Evolutionary conservation across 2,329 filamentous ascomycete genomes (phyloP).

Genomic region (Beauveria pseudobassiana): DNA sequence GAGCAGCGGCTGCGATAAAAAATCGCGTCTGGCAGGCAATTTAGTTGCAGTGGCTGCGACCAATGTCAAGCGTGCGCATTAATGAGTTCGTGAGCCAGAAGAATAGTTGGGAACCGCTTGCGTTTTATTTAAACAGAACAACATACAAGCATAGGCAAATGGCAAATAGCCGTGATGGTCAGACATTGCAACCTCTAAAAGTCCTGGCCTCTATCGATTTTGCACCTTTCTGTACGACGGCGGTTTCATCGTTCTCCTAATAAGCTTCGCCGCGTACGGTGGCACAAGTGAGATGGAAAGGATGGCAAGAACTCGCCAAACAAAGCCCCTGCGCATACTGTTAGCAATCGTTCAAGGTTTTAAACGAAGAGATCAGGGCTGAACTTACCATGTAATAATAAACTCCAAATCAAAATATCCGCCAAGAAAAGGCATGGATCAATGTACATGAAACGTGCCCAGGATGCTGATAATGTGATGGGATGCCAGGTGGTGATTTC

Average conservation of each 20-base stretch:
- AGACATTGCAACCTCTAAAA: background rate
- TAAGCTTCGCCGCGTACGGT: conserved; percentile 79
- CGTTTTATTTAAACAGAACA: background rate
- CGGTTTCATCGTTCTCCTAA: conserved; percentile 78
- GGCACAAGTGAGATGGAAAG: conserved; percentile 74
- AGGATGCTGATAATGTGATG: conserved; percentile 77
- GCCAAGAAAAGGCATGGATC: conserved; percentile 77
- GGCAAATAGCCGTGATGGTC: background rate
- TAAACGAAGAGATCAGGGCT: background rate
- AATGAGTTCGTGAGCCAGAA: too few species aligned
- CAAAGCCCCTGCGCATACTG: conserved; percentile 56
- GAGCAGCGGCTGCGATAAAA: too few species aligned
- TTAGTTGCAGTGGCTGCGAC: too few species aligned
- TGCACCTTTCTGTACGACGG: conserved; percentile 93
- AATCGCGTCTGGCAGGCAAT: too few species aligned
- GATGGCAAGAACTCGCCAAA: conserved; percentile 82
- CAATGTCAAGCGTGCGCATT: too few species aligned
- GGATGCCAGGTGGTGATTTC: conserved; percentile 97
- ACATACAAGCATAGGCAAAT: background rate
- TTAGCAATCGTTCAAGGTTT: conserved; percentile 13
- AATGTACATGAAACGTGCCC: conserved; percentile 74
- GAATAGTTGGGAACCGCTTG: background rate
- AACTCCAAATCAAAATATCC: conserved; percentile 84
- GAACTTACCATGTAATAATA: conserved; percentile 58
- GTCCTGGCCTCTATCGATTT: conserved; percentile 40